phyloP scores from a whole-genome alignment of 805 yeast species.

The Spathaspora boniae region DNA sequence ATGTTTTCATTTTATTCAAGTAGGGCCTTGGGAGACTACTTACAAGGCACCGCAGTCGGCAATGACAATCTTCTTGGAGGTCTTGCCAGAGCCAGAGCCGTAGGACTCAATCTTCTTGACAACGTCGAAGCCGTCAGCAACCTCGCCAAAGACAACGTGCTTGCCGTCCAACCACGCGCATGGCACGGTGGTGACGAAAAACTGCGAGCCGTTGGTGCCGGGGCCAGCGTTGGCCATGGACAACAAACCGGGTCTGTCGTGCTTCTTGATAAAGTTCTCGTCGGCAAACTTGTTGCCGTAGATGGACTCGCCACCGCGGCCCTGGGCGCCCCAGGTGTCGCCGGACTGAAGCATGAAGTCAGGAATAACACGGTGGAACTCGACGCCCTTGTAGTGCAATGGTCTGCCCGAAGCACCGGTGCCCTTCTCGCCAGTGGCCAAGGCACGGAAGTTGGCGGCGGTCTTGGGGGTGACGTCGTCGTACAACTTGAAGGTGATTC shows the following conservation, averaged over 20 bases:
- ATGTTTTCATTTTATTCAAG: not conserved
- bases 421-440: constrained; percentile 92
- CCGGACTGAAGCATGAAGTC: constrained; percentile 92
- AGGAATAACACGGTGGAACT: constrained; percentile 97
- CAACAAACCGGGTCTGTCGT: constrained; percentile 75
- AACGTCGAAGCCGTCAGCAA: constrained; percentile 57
- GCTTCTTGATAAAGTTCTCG: constrained; percentile 69
- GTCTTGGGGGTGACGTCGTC: constrained; percentile 67
- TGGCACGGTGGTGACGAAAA: constrained; percentile 79
- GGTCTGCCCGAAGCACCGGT: too few relatives aligned
- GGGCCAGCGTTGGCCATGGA: constrained; percentile 95
- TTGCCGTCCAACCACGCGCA: constrained; percentile 78
- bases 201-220: constrained; percentile 89
- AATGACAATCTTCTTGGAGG: constrained; percentile 61
- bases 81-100: constrained; percentile 67
- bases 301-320: constrained; percentile 90
- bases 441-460: constrained; percentile 75
- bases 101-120: constrained; percentile 58
- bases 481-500: constrained; percentile 71
- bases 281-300: constrained; percentile 67
- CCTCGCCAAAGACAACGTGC: constrained; percentile 79
- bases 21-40: too few relatives aligned
- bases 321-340: constrained; percentile 62
- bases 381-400: constrained; percentile 77
- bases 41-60: constrained; percentile 58